A percentile compares a stretch with the other conserved stretches of the same genome.
phyloP scores from a whole-genome alignment of 164 flowering plant species.

The Nymphaea colorata region DNA sequence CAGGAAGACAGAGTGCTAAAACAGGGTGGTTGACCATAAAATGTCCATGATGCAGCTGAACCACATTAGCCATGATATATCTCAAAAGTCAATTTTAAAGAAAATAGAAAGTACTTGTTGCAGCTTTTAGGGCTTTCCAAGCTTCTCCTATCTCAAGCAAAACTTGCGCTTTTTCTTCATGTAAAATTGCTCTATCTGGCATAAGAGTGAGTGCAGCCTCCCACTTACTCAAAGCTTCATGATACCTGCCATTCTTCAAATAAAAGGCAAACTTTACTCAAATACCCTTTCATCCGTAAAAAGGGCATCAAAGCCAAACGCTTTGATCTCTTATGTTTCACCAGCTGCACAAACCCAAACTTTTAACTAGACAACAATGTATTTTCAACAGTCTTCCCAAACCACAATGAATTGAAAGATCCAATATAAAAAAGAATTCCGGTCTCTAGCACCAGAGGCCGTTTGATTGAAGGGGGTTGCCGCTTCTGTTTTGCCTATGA shows the following conservation, averaged over 20 bases:
- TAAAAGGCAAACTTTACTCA: not conserved
- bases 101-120: conserved; percentile 30
- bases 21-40: not conserved
- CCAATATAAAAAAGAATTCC: too few relatives aligned
- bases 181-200: conserved; percentile 62
- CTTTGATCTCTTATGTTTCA: too few relatives aligned
- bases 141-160: conserved; percentile 83
- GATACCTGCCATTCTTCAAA: conserved; percentile 61
- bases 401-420: too few relatives aligned
- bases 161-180: conserved; percentile 92
- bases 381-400: too few relatives aligned
- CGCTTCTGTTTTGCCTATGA: too few relatives aligned
- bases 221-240: conserved; percentile 88
- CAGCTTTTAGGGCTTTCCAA: conserved; percentile 80
- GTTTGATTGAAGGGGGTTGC: too few relatives aligned
- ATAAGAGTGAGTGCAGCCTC: conserved; percentile 68
- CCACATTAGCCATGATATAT: not conserved
- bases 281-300: not conserved
- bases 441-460: too few relatives aligned
- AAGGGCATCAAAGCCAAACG: too few relatives aligned
- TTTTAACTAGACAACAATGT: too few relatives aligned
- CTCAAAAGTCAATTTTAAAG: not conserved
- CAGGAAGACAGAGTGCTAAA: not conserved
- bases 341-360: too few relatives aligned
- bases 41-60: not conserved